phyloP scores from a whole-genome alignment of 108 stramenopile species.

The Discostella pseudostelligera region DNA sequence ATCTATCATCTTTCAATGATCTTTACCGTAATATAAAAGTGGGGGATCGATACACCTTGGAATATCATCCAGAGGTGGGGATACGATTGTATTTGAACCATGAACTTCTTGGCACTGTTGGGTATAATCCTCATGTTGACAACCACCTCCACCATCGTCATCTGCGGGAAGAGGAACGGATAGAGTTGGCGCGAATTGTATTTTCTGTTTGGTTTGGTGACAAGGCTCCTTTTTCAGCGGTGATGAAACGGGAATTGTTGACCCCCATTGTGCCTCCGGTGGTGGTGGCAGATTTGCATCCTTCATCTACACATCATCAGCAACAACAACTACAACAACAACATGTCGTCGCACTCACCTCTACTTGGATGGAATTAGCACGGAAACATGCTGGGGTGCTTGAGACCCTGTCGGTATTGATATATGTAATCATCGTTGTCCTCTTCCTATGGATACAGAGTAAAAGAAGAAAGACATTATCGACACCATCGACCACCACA shows the following conservation, averaged over 20 bases:
- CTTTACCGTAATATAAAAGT: constrained; percentile 23
- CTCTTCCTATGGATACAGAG: too few species aligned
- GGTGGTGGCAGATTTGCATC: too few species aligned
- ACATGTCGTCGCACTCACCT: not conserved
- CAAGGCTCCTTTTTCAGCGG: constrained; percentile 7
- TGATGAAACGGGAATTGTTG: constrained; percentile 12
- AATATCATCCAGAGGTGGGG: constrained; percentile 10
- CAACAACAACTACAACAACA: not conserved
- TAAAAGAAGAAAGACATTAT: too few species aligned
- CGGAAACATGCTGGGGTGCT: not conserved
- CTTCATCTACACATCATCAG: too few species aligned
- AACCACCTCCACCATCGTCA: too few species aligned
- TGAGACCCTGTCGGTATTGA: not conserved
- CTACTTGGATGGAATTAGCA: not conserved
- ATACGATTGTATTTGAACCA: constrained; percentile 27
- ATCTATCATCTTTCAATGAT: constrained; percentile 17
- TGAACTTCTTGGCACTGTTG: constrained; percentile 18
- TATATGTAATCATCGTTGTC: too few species aligned
- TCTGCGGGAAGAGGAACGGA: not conserved
- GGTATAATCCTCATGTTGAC: not conserved
- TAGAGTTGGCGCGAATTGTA: constrained; percentile 4
- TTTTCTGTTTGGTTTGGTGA: constrained; percentile 13
- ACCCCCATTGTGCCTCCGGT: constrained; percentile 2
- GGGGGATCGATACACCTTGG: constrained; percentile 36
- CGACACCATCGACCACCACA: too few species aligned